Evolutionary conservation across 1,284 basidiomycete genomes (phyloP).

Genomic region (Inonotus hispidus): DNA sequence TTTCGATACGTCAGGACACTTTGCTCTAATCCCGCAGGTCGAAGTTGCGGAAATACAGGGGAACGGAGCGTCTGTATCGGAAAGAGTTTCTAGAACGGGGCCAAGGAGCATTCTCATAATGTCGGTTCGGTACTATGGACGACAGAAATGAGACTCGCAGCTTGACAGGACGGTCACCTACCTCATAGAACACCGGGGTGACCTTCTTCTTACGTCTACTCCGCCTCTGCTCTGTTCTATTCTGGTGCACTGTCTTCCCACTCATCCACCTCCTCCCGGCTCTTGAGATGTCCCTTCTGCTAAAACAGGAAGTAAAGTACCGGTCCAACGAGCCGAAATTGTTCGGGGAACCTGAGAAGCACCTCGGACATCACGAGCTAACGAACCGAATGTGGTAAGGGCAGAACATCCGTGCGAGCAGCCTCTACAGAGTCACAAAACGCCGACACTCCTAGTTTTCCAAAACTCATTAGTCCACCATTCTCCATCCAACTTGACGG

Average conservation of each 20-base stretch:
- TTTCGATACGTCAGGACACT: no score
- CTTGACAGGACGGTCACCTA: no score
- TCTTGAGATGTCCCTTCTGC: neutral
- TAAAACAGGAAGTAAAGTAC: neutral
- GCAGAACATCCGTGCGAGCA: neutral
- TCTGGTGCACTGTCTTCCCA: neutral
- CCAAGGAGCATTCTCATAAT: no score
- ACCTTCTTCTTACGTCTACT: neutral
- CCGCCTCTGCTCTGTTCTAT: neutral
- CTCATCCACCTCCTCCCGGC: neutral
- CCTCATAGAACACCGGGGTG: no score
- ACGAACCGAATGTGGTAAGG: neutral
- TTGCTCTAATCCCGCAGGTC: no score
- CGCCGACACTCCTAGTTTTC: conserved; percentile 22
- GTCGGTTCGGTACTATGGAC: no score
- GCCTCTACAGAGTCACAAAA: neutral
- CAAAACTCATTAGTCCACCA: conserved; percentile 62
- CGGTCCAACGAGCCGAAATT: neutral
- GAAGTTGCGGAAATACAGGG: no score
- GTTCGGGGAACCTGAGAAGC: neutral
- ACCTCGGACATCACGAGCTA: neutral
- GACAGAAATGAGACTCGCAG: no score
- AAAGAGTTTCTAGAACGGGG: no score
- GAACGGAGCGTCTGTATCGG: no score
- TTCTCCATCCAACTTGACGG: conserved; percentile 40